Conservation (phyloP, 208 protist genomes). For the Leishmania turanica region DNA sequence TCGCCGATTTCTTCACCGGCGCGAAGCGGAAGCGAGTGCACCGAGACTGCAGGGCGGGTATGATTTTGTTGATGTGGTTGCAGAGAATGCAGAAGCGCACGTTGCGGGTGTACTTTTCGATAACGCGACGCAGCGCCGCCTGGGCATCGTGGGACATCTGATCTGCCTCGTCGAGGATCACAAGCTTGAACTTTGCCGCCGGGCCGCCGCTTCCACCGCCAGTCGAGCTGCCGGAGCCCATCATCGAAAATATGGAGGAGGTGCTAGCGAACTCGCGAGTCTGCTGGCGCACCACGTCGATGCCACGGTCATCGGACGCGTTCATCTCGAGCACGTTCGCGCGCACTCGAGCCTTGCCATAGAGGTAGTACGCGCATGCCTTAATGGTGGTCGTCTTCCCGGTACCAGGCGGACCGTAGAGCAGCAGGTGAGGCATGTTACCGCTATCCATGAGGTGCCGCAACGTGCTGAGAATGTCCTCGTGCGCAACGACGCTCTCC, state of each 20-base stretch:
- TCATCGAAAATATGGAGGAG: slow-evolving; percentile 92
- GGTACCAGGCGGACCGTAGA: slow-evolving; percentile 98
- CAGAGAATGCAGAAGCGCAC: slow-evolving; percentile 99
- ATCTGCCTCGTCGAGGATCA: slow-evolving; percentile 99
- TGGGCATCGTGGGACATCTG: slow-evolving; percentile 98
- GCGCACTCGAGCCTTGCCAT: slow-evolving; percentile 90
- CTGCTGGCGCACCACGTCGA: slow-evolving; percentile 98
- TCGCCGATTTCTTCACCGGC: slow-evolving; percentile 89
- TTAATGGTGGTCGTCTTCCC: slow-evolving; percentile 92
- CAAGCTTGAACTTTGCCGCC: slow-evolving; percentile 93
- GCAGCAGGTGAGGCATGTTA: slow-evolving; percentile 97
- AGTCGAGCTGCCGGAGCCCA: slow-evolving; percentile 6
- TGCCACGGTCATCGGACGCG: slow-evolving; percentile 99
- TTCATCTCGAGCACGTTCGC: slow-evolving; percentile 97
- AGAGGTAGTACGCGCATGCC: slow-evolving; percentile 92
- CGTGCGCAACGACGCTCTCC: slow-evolving; percentile 93
- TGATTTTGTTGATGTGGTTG: slow-evolving; percentile 98
- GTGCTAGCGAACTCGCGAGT: slow-evolving; percentile 99
- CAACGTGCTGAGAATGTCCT: slow-evolving; percentile 92
- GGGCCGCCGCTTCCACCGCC: slow-evolving; percentile 2
- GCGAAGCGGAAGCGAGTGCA: slow-evolving; percentile 99
- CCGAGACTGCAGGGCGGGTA: slow-evolving; percentile 96
- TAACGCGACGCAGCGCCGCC: slow-evolving; percentile 97
- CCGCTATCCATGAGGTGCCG: slow-evolving; percentile 91
- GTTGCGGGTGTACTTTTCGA: slow-evolving; percentile 98